Evolutionary conservation across 805 yeast species (phyloP).

Genomic region (Jamesozyma piceae): DNA sequence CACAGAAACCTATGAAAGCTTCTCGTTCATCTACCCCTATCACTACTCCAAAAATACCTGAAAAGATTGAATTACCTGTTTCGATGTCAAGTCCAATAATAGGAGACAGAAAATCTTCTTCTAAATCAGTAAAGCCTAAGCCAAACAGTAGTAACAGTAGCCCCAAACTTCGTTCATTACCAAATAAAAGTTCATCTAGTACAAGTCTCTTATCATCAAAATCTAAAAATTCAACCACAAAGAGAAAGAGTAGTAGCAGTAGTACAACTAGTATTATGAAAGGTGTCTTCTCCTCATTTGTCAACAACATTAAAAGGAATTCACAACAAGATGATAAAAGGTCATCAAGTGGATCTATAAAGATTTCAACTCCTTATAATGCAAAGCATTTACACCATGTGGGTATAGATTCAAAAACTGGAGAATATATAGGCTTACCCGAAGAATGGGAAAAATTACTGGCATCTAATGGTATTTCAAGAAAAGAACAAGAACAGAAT

Average conservation of each 20-base stretch:
- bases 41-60: not conserved
- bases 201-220: too few species aligned
- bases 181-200: not conserved
- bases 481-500: conserved; percentile 78
- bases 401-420: conserved; percentile 74
- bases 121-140: too few species aligned
- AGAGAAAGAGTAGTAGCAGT: conserved; percentile 5
- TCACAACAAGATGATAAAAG: conserved; percentile 22
- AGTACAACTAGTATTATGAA: conserved; percentile 34
- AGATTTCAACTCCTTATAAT: conserved; percentile 86
- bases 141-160: not conserved
- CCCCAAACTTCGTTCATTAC: not conserved
- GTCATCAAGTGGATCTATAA: conserved; percentile 11
- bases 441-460: conserved; percentile 83
- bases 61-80: not conserved
- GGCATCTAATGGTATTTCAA: conserved; percentile 78
- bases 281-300: conserved; percentile 49
- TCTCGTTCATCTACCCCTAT: not conserved
- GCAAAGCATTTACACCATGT: conserved; percentile 90
- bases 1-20: too few species aligned
- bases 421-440: conserved; percentile 87
- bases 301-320: conserved; percentile 33
- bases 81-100: not conserved
- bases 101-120: not conserved
- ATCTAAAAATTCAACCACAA: conserved; percentile 1